phyloP scores from a whole-genome alignment of 805 yeast genomes.

The Metschnikowia shivogae region DNA sequence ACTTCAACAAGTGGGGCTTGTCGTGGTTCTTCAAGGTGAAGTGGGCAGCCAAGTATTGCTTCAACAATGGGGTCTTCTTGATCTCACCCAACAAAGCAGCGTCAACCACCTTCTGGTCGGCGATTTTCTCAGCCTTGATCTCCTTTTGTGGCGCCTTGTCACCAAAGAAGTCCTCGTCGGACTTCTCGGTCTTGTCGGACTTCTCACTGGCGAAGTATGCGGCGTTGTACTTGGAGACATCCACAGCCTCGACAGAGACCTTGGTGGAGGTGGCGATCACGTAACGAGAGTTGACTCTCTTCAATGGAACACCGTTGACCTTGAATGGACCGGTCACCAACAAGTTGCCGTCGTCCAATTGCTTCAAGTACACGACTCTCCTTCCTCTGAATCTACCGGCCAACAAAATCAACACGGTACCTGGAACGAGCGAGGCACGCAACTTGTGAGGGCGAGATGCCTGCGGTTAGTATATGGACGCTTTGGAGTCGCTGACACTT shows the following conservation, averaged over 20 bases:
- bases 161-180: slow-evolving; percentile 89
- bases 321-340: slow-evolving; percentile 99
- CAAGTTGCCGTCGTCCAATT: slow-evolving; percentile 95
- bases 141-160: slow-evolving; percentile 75
- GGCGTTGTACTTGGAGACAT: slow-evolving; percentile 86
- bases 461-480: slow-evolving; percentile 1
- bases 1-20: slow-evolving; percentile 96
- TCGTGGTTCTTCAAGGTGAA: slow-evolving; percentile 98
- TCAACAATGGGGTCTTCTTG: slow-evolving; percentile 95
- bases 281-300: slow-evolving; percentile 98
- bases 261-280: slow-evolving; percentile 98
- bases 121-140: slow-evolving; percentile 88
- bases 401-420: slow-evolving; percentile 93
- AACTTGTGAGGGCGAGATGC: slow-evolving; percentile 82
- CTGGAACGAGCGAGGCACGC: slow-evolving; percentile 95
- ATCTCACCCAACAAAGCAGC: slow-evolving; percentile 87
- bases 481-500: background rate
- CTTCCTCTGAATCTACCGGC: slow-evolving; percentile 99
- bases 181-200: slow-evolving; percentile 72
- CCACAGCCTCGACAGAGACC: slow-evolving; percentile 74
- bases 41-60: slow-evolving; percentile 92
- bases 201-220: slow-evolving; percentile 97
- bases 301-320: slow-evolving; percentile 98
- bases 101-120: slow-evolving; percentile 95
- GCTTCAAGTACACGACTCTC: slow-evolving; percentile 97